phyloP scores from a whole-genome alignment of 768 basidiomycete genomes.

The Tephrocybe sp. region DNA sequence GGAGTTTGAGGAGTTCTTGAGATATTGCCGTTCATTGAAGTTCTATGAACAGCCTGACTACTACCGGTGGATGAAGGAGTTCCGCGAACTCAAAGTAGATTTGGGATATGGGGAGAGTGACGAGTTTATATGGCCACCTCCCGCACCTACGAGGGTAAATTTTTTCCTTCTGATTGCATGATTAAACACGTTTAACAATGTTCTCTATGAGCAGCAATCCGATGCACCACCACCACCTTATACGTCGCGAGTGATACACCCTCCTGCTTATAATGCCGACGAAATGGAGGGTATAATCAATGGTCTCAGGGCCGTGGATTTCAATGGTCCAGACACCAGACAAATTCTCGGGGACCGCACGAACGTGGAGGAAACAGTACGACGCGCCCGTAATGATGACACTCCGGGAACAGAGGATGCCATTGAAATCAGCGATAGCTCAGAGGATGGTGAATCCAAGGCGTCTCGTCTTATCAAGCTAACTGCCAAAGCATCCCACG shows the following conservation, averaged over 20 bases:
- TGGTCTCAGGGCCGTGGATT: conserved; percentile 57
- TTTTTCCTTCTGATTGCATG: background rate
- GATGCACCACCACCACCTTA: conserved; percentile 23
- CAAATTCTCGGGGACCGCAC: conserved; percentile 52
- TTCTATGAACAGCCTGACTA: conserved; percentile 76
- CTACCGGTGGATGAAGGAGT: conserved; percentile 60
- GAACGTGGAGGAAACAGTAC: conserved; percentile 41
- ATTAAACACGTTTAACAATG: background rate
- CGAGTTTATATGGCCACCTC: conserved; percentile 74
- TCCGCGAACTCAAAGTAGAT: conserved; percentile 59
- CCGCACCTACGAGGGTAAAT: conserved; percentile 24
- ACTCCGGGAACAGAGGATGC: conserved; percentile 25
- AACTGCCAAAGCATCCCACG: conserved; percentile 38
- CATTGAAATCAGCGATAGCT: conserved; percentile 50
- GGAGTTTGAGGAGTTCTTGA: conserved; percentile 75
- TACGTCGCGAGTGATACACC: conserved; percentile 36
- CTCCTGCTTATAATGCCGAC: conserved; percentile 31
- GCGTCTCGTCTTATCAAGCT: conserved; percentile 53
- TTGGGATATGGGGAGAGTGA: conserved; percentile 58
- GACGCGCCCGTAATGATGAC: conserved; percentile 28
- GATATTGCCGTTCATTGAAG: conserved; percentile 67
- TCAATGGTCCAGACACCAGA: conserved; percentile 37
- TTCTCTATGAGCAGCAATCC: conserved; percentile 7
- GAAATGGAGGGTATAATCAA: conserved; percentile 59
- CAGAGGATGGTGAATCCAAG: conserved; percentile 43